Percentiles rank a stretch among this genome's conserved stretches.
Conservation (phyloP, 1,284 basidiomycete genomes). For the Papiliotrema nemorosa region DNA sequence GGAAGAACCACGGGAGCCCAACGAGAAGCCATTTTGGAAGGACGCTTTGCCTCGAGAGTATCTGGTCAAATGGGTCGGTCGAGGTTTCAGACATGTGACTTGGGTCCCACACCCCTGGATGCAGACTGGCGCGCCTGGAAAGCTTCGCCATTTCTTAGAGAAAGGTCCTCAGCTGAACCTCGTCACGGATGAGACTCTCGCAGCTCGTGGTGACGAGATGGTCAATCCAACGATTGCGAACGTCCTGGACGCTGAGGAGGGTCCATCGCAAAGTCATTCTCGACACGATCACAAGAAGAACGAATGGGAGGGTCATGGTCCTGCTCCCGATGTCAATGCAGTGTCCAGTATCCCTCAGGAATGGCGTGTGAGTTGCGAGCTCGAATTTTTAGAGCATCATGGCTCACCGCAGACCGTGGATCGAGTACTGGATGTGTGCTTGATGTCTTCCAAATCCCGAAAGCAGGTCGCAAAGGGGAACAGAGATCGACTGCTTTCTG, state of each 20-base stretch:
- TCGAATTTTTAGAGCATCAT: conserved; percentile 3
- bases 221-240: conserved; percentile 38
- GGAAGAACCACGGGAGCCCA: conserved; percentile 52
- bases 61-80: conserved; percentile 76
- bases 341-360: conserved; percentile 63
- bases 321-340: conserved; percentile 57
- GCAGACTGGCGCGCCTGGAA: conserved; percentile 58
- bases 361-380: conserved; percentile 39
- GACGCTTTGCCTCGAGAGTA: conserved; percentile 73
- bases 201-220: conserved; percentile 47
- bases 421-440: conserved; percentile 68
- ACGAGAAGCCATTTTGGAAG: conserved; percentile 58
- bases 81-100: conserved; percentile 67
- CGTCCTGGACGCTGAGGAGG: conserved; percentile 28
- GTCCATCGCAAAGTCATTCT: conserved; percentile 1
- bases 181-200: conserved; percentile 50
- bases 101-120: conserved; percentile 94
- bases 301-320: conserved; percentile 31
- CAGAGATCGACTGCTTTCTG: too few relatives aligned
- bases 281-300: conserved; percentile 7
- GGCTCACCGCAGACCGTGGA: conserved; percentile 59
- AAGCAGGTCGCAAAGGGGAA: not conserved
- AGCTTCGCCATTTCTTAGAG: conserved; percentile 71
- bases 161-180: conserved; percentile 68
- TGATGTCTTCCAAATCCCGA: conserved; percentile 52